These are phyloP conservation scores for Chlamydomonas applanata DNA, from an alignment of 139 green algal genomes.

Conservation along the genomic window DNA sequence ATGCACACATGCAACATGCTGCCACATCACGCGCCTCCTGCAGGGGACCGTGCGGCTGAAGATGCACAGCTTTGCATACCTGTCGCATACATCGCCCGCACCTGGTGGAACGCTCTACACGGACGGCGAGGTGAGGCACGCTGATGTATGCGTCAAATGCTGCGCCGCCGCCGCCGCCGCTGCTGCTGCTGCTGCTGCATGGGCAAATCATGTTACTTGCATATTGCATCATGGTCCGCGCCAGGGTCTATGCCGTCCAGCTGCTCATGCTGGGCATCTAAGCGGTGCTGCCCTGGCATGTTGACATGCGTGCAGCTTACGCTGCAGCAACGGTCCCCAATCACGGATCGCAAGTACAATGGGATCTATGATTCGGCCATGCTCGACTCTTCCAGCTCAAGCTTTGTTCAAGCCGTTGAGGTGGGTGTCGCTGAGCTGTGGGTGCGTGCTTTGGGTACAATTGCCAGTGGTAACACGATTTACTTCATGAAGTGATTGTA, in stretches of 20 bases:
- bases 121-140: slow-evolving; percentile 30
- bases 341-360: slow-evolving; percentile 29
- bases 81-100: slow-evolving; percentile 13
- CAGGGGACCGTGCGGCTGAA: slow-evolving; percentile 31
- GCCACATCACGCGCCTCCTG: neutral
- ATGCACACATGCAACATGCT: neutral
- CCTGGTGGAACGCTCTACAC: slow-evolving; percentile 23
- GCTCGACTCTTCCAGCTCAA: slow-evolving; percentile 17
- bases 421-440: too few relatives aligned
- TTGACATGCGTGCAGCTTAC: slow-evolving; percentile 13
- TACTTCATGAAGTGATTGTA: too few relatives aligned
- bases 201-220: too few relatives aligned
- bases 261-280: too few relatives aligned
- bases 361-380: slow-evolving; percentile 28
- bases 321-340: slow-evolving; percentile 21
- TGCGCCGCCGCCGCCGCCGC: too few relatives aligned
- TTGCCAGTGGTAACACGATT: too few relatives aligned
- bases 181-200: too few relatives aligned
- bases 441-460: too few relatives aligned
- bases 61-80: slow-evolving; percentile 41
- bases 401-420: slow-evolving; percentile 14
- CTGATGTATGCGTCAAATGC: too few relatives aligned
- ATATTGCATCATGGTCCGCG: neutral
- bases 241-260: too few relatives aligned
- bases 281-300: neutral